These are phyloP conservation scores for Asterionellopsis glacialis DNA, from an alignment of 108 stramenopile species.

Conservation along the genomic window DNA sequence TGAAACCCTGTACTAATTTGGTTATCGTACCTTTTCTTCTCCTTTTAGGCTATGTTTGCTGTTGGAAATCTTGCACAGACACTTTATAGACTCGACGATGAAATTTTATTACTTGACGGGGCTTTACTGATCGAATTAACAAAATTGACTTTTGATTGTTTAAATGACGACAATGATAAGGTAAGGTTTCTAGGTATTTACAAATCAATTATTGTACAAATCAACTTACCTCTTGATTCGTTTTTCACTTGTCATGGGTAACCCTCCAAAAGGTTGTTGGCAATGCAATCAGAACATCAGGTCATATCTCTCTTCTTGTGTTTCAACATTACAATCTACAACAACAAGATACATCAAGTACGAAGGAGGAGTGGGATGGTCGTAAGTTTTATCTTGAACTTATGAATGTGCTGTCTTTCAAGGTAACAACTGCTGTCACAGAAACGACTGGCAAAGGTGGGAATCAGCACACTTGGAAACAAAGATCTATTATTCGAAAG, in stretches of 20 bases:
- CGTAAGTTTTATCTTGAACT: slow-evolving; percentile 20
- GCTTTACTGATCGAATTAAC: too few species aligned
- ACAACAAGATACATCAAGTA: slow-evolving; percentile 2
- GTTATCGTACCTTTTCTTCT: neutral
- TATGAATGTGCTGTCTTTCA: slow-evolving; percentile 21
- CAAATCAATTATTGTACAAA: too few species aligned
- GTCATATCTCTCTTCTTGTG: slow-evolving; percentile 43
- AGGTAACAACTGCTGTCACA: slow-evolving; percentile 31
- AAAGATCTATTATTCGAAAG: slow-evolving; percentile 59
- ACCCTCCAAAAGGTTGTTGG: slow-evolving; percentile 30
- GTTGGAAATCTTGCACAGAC: slow-evolving; percentile 53
- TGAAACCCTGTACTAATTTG: too few species aligned
- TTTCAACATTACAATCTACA: slow-evolving; percentile 8
- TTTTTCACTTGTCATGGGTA: too few species aligned
- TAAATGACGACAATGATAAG: too few species aligned
- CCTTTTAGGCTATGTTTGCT: slow-evolving; percentile 51
- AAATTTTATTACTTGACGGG: too few species aligned
- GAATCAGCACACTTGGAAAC: slow-evolving; percentile 61
- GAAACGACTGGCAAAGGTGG: slow-evolving; percentile 24
- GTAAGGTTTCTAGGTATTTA: too few species aligned
- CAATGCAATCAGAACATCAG: slow-evolving; percentile 64
- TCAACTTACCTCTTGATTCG: too few species aligned
- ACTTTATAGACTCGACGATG: too few species aligned
- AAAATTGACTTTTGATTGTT: too few species aligned
- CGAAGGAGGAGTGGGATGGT: neutral